Evolutionary conservation across 108 stramenopile species (phyloP), one percentile per base, ranked within the genome.

Genomic region (Nitzschia sp.): DNA sequence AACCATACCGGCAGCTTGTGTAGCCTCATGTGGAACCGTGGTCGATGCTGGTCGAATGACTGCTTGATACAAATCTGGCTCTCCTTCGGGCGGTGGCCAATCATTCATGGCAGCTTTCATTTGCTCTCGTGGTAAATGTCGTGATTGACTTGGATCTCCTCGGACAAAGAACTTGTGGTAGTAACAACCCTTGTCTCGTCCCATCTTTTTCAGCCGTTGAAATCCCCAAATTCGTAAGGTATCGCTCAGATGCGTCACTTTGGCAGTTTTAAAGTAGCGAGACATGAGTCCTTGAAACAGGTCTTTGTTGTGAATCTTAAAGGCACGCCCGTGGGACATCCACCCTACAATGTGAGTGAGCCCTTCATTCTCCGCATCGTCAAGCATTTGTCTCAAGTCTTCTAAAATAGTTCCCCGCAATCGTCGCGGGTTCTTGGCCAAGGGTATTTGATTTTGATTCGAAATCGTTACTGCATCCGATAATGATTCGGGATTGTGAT

Each of bases 81-180:
- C 56, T 0, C 57, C 58, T 28, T 47, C 53, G n/a, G 56, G 13
- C 2, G 31, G 45, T 0, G 45, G 53, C 66, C 66, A 69, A 23
- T 53, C 46, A 3, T 46, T 30, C 74, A 75, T 75, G 29, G 38
- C 34, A 13, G 46, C 60, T 21, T 36, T 45, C 74, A 75, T 75
- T 32, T 75, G 66, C 32, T 30, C 53, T 6, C 66, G 58, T 19
- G 66, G 54, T 9, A 68, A 45, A 54, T 75, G 58, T 27, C 74
- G 64, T 16, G 38, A 44, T 36, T 54, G 35, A 8, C 48, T 16
- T 6, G 74, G 66, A 55, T 83, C 80, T n/a, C 77, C 83, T 29
- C 78, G 44, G 19, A 84, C 64, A 71, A 89, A 86, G 19, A 77
- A 41, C 41, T 75, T 73, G 65, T 89, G 84, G 61, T 82, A 85